Evolutionary conservation across 1,139 yeast species (phyloP), one percentile per base, ranked within the genome.

Genomic region (Candida sojae): DNA sequence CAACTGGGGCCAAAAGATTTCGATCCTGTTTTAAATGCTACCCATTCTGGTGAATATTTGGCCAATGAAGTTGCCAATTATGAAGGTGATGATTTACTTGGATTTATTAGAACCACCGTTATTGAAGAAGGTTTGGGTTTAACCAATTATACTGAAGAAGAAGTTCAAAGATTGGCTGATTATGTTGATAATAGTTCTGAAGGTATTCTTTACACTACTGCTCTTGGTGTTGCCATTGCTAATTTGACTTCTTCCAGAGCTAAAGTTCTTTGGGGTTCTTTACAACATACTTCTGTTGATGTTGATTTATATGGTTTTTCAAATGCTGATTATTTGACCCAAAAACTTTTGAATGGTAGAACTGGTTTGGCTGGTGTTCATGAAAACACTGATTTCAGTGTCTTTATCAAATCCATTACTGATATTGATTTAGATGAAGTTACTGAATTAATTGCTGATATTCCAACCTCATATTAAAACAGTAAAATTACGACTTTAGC

Each of bases 241-340:
- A 72, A 82, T 48, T 77, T 88, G 79, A 79, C 88, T 6, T 82
- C 91, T 1, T 57, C 67, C 10, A 78, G 95, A 52, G 88, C 96
- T 0, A 84, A 84, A 61, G 80, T 88, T 32, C 95, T 96, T 6
- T 90, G 96, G 96, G 75, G 93, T 7, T 88, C 96, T 0, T 91
- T 86, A 57, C 96, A 96, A 26, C 97, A 90, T 63, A 83, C 93
- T 21, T 96, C 95, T 0, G 96, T 89, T 11, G 96, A 90, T 64
- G 96, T 90, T 32, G 88, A 88, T 59, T 84, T 89, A 45, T 90
- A 88, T 62, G 93, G 84, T 0, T 79, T 82, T 58, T 77, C 90
- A 17, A 84, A 84, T 57, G 77, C 76, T 42, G 72, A 72, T 28
- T 55, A 63, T 1, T 71, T 82, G 36, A 66, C 67, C 57, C 50